Conservation (phyloP, 1,139 yeast genomes). For the Pneumocystis oryctolagi region DNA sequence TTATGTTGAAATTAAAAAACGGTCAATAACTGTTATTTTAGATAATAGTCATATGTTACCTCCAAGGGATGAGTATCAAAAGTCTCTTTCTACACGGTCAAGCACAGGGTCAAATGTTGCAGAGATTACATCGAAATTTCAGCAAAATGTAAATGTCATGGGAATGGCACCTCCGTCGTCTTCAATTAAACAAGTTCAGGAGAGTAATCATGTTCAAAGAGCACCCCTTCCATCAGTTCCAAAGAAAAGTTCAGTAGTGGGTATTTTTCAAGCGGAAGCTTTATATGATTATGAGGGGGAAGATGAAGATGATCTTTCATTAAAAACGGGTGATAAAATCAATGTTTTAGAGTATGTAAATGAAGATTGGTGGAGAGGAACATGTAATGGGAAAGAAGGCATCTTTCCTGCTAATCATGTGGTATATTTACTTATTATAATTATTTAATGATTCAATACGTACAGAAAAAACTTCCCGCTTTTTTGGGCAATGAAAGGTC, state of each 20-base stretch:
- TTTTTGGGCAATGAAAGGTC: slow-evolving; percentile 19
- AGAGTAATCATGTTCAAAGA: not conserved
- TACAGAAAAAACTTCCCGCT: slow-evolving; percentile 26
- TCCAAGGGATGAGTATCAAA: not conserved
- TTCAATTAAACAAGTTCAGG: not conserved
- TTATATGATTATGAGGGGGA: slow-evolving; percentile 55
- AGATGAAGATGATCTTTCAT: slow-evolving; percentile 56
- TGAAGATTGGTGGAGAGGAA: slow-evolving; percentile 85
- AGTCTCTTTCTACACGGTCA: not conserved
- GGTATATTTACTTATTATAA: slow-evolving; percentile 4
- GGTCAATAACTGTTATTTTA: not conserved
- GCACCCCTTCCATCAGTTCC: slow-evolving; percentile 3
- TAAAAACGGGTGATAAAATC: slow-evolving; percentile 53
- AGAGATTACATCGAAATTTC: not conserved
- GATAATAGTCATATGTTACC: not conserved
- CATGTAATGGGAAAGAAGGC: slow-evolving; percentile 44
- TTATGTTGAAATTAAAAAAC: not conserved
- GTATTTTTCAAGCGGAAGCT: slow-evolving; percentile 37
- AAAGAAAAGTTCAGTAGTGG: slow-evolving; percentile 10
- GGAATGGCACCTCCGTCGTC: not conserved
- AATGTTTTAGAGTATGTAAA: slow-evolving; percentile 61
- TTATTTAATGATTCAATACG: not conserved
- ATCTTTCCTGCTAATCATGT: slow-evolving; percentile 87
- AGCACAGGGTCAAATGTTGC: not conserved
- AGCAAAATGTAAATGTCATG: not conserved